phyloP scores from a whole-genome alignment of 352 stramenopile genomes.

The Pythium graminicola region DNA sequence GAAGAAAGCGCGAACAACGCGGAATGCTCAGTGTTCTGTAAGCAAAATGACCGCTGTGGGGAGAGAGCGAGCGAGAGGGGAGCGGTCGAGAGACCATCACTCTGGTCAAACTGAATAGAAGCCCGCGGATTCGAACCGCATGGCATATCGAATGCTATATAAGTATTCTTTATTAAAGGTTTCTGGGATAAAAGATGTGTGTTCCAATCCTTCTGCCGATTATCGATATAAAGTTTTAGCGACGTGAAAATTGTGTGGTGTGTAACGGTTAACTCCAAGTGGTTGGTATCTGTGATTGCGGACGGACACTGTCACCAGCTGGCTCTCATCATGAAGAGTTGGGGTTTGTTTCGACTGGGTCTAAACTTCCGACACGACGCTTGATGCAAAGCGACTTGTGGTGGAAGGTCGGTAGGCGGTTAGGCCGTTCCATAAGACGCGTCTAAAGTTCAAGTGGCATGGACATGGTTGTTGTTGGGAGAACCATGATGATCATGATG shows the following conservation, averaged over 20 bases:
- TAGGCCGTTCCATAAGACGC: too few species aligned
- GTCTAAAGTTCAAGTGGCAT: too few species aligned
- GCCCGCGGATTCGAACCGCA: conserved; percentile 5
- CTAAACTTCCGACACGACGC: neutral
- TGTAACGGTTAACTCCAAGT: neutral
- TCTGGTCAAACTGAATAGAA: conserved; percentile 24
- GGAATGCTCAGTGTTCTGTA: neutral
- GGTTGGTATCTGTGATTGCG: conserved; percentile 12
- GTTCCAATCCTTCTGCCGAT: too few species aligned
- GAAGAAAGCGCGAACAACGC: neutral
- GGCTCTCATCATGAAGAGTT: too few species aligned
- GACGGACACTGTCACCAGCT: neutral
- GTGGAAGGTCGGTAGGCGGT: neutral
- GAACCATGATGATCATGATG: neutral
- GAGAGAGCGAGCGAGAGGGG: conserved; percentile 16
- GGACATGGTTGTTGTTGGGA: too few species aligned
- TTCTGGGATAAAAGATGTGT: too few species aligned
- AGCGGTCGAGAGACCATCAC: conserved; percentile 11
- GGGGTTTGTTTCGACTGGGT: neutral
- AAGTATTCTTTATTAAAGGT: too few species aligned
- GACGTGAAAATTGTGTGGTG: neutral
- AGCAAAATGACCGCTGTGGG: neutral
- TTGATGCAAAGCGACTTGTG: neutral
- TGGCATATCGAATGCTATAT: neutral
- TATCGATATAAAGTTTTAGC: neutral